Conservation (phyloP, 345 rosid genomes). For the Eucalyptus pauciflora region DNA sequence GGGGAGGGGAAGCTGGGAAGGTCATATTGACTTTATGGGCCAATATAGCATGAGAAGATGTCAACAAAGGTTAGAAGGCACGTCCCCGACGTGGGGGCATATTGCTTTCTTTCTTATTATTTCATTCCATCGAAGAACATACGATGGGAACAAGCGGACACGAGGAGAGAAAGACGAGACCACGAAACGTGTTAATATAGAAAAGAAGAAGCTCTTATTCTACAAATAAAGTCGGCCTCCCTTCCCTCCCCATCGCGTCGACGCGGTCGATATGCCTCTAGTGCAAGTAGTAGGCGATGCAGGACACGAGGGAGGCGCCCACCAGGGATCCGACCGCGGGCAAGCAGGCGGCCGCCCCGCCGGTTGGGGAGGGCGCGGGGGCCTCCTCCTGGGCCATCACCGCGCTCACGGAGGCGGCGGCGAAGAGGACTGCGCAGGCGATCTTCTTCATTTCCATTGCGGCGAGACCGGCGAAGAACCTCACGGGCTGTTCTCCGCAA, state of each 20-base stretch:
- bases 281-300: slow-evolving; percentile 12
- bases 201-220: background rate
- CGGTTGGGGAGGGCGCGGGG: slow-evolving; percentile 4
- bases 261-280: background rate
- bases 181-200: background rate
- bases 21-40: background rate
- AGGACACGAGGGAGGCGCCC: slow-evolving; percentile 20
- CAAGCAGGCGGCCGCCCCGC: slow-evolving; percentile 2
- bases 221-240: background rate
- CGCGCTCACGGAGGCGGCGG: slow-evolving; percentile 20
- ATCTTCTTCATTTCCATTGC: slow-evolving; percentile 30
- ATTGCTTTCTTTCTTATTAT: background rate
- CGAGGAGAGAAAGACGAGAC: background rate
- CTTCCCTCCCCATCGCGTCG: background rate
- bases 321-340: slow-evolving; percentile 13
- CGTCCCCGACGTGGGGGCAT: background rate
- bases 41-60: background rate
- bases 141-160: background rate
- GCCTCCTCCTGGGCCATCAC: slow-evolving; percentile 13
- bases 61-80: background rate
- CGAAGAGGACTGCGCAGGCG: slow-evolving; percentile 14
- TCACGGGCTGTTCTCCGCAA: background rate
- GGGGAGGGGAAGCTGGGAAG: background rate
- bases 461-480: background rate
- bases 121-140: background rate